Evolutionary conservation across 768 basidiomycete genomes (phyloP), one percentile per base, ranked within the genome.

Genomic region (Clitopilus passeckerianus): DNA sequence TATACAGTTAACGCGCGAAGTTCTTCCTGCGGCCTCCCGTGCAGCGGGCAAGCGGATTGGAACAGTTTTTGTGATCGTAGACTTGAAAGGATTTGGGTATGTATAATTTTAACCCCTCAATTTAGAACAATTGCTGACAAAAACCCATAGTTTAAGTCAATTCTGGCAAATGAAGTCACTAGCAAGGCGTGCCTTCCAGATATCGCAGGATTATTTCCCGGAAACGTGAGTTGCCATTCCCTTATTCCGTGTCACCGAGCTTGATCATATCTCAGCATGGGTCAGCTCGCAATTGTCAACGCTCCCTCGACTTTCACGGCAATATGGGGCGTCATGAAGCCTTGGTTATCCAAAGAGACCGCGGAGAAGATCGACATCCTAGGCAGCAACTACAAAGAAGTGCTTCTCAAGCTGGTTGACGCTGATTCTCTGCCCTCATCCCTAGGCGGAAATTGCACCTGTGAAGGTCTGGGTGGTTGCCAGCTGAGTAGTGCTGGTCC

Each of bases 161-260:
- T 91, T 90, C 65, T 91, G 89, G 89, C 83, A 89, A 65, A 84
- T 89, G 75, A 89, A 86, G 67, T 73, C 78, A 46, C 74, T 90
- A n/a, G 80, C 79, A 22, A 77, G 83, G 54, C 73, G 70, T 54
- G 83, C 85, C 6, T 88, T 91, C 68, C 87, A 90, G 63, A 76
- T 91, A 58, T 90, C 88, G 1, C 89, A 91, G 70, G 87, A 89
- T 64, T 91, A 88, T 70, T 91, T 80, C 62, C 89, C 89, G 1
- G 89, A 91, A 68, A 86, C 86, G 88, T 90, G 67, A 57, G 82
- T 67, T 23, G n/a, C 44, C 41, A 22, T 23, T 44, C 30, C 12
- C 20, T 37, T 8, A 6, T 55, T 46, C n/a, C 9, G 3, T 20
- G 16, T 22, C 10, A 27, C 55, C 6, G n/a, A 57, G 30, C 53